These are phyloP conservation scores for Beta lomatogona DNA, from an alignment of 179 eudicot genomes.

Conservation along the genomic window DNA sequence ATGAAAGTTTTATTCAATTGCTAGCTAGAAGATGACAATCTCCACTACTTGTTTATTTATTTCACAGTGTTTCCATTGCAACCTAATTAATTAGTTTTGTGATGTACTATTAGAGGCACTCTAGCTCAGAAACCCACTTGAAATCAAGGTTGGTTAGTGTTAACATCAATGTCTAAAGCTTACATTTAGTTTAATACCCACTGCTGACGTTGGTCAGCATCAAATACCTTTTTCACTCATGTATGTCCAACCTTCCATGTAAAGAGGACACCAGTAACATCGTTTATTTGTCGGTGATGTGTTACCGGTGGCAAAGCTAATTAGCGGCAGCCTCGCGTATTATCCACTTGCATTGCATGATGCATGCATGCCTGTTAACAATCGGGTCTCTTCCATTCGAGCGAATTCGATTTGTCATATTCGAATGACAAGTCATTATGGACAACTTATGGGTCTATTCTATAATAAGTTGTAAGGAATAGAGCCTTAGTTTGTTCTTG, in stretches of 20 bases:
- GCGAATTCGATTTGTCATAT: too few species aligned
- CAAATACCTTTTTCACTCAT: conserved; percentile 20
- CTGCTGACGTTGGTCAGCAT: conserved; percentile 27
- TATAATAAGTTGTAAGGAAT: too few species aligned
- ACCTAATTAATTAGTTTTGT: conserved; percentile 8
- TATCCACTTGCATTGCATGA: background rate
- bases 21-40: background rate
- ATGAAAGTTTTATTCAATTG: background rate
- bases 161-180: conserved; percentile 24
- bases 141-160: conserved; percentile 21
- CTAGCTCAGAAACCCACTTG: conserved; percentile 27
- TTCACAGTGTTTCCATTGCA: conserved; percentile 12
- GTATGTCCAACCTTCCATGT: conserved; percentile 8
- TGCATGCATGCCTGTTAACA: too few species aligned
- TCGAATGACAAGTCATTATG: too few species aligned
- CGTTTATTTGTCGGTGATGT: conserved; percentile 18
- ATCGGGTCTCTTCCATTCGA: too few species aligned
- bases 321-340: background rate
- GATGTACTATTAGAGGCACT: conserved; percentile 9
- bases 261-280: background rate
- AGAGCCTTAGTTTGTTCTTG: too few species aligned
- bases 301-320: background rate
- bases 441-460: too few species aligned
- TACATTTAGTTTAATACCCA: conserved; percentile 11
- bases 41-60: conserved; percentile 14